Evolutionary conservation across 257 asterid genomes (phyloP).

Genomic region (Buddleja alternifolia): DNA sequence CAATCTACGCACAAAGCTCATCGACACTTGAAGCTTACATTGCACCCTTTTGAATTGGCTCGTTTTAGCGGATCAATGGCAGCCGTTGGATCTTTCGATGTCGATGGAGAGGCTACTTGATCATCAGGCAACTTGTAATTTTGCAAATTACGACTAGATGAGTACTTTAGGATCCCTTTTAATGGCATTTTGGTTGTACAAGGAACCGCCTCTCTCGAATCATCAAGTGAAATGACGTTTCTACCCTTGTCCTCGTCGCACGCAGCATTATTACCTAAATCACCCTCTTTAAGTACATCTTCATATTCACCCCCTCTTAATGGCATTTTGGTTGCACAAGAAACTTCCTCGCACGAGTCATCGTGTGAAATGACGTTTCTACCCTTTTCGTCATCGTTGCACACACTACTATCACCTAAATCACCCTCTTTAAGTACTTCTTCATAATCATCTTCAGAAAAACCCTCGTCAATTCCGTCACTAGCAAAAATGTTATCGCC

Average conservation of each 20-base stretch:
- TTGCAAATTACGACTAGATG: conserved; percentile 35
- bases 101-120: conserved; percentile 26
- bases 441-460: conserved; percentile 8
- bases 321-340: conserved; percentile 27
- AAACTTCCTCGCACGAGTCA: conserved; percentile 24
- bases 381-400: background rate
- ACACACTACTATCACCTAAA: background rate
- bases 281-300: background rate
- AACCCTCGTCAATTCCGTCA: conserved; percentile 3
- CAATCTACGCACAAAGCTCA: conserved; percentile 9
- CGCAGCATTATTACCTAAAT: background rate
- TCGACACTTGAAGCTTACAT: conserved; percentile 53
- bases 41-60: conserved; percentile 76
- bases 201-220: conserved; percentile 21
- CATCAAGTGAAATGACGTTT: conserved; percentile 1
- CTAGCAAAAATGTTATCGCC: conserved; percentile 27
- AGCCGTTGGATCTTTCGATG: conserved; percentile 10
- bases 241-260: background rate
- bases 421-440: background rate
- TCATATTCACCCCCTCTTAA: conserved; percentile 43
- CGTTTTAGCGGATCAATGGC: conserved; percentile 38
- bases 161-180: conserved; percentile 70
- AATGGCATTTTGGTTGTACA: conserved; percentile 33
- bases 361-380: background rate
- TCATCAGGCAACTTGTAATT: conserved; percentile 23